Percentiles rank a stretch among this genome's conserved stretches.
Evolutionary conservation across 108 stramenopile species (phyloP).

Genomic region (Cyclotella atomus): DNA sequence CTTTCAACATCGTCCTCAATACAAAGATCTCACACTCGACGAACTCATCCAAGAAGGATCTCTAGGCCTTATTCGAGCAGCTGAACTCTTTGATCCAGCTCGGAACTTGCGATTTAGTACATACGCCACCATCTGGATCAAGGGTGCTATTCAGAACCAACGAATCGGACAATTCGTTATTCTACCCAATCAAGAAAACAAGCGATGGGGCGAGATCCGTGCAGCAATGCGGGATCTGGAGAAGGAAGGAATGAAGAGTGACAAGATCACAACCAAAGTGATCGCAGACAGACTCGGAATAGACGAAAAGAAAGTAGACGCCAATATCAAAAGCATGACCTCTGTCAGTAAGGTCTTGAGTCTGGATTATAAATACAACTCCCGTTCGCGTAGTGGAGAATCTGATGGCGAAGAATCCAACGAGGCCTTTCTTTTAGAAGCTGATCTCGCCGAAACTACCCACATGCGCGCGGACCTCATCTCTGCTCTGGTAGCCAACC

Average conservation of each 20-base stretch:
- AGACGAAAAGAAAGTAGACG: conserved; percentile 49
- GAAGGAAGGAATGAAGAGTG: not conserved
- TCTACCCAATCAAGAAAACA: conserved; percentile 70
- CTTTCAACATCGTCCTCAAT: conserved; percentile 33
- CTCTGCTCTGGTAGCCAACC: conserved; percentile 67
- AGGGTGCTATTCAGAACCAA: conserved; percentile 77
- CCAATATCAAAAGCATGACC: conserved; percentile 59
- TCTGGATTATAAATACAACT: conserved; percentile 74
- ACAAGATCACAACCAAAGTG: not conserved
- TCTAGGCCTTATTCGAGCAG: conserved; percentile 89
- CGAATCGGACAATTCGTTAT: conserved; percentile 57
- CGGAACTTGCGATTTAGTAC: conserved; percentile 91
- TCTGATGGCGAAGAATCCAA: conserved; percentile 17
- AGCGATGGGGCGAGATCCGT: conserved; percentile 45
- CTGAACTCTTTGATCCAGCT: conserved; percentile 91
- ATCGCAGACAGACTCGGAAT: conserved; percentile 59
- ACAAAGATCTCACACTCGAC: conserved; percentile 53
- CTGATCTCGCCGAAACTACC: conserved; percentile 69
- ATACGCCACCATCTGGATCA: conserved; percentile 99
- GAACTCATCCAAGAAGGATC: conserved; percentile 95
- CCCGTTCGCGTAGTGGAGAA: conserved; percentile 59
- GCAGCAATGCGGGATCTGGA: not conserved
- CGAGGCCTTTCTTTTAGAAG: conserved; percentile 45
- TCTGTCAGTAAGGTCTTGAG: conserved; percentile 67
- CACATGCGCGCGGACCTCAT: conserved; percentile 80